Evolutionary conservation across 805 yeast species (phyloP), one percentile per base, ranked within the genome.

Genomic region (Spencermartinsiella europaea): DNA sequence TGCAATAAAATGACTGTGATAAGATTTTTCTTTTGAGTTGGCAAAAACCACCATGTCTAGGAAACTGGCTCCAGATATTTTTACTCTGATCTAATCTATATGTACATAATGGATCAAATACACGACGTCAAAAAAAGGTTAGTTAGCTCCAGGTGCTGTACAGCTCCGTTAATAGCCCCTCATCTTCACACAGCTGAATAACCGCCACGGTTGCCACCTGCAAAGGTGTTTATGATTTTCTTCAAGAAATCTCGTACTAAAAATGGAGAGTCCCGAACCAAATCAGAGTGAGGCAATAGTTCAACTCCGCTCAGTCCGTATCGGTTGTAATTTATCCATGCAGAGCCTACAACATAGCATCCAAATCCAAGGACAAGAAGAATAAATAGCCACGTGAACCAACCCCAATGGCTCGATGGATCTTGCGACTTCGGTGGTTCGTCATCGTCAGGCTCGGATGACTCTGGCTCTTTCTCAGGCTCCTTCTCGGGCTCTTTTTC

Each of bases 171-270:
- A n/a, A n/a, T n/a, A n/a, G n/a, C n/a, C n/a, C n/a, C n/a, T n/a
- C n/a, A n/a, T n/a, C n/a, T n/a, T n/a, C n/a, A 90, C 8, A 93
- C 95, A 31, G 97, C 98, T 61, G 95, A 82, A 64, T 93, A 91
- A 16, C 96, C 98, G 21, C 95, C 95, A 62, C 96, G 76, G 57
- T 72, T 71, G 21, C 62, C 47, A 19, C 80, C 75, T 4, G 90
- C 83, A 44, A 82, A 72, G 28, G 90, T 87, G 42, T 76, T 77
- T 36, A 79, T 68, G 3, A 90, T 73, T 65, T 90, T 96, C 52
- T 70, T 74, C 38, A 77, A 54, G 50, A 90, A 81, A 54, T 87
- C 95, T 28, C 81, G 67, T 42, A 88, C 79, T 60, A 88, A 91
- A 53, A 74, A 78, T 40, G 84, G 72, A 22, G 87, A 79, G 47